Percentiles rank a stretch among this genome's conserved stretches.
phyloP scores from a whole-genome alignment of 495 filamentous ascomycete species.

The Annulohypoxylon maeteangense region DNA sequence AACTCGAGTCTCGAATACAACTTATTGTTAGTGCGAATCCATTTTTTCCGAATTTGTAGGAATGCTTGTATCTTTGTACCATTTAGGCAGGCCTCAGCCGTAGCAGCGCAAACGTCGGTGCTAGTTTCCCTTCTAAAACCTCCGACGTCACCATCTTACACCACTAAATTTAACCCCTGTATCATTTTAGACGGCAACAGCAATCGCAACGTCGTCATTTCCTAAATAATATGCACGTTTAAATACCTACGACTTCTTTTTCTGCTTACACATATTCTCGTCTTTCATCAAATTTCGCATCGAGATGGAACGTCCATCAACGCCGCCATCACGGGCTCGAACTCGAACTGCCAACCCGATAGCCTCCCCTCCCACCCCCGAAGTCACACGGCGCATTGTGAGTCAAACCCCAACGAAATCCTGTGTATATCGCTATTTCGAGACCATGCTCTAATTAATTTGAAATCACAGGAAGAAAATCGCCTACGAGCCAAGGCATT shows the following conservation, averaged over 20 bases:
- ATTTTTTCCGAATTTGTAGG: too few relatives aligned
- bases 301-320: slow-evolving; percentile 61
- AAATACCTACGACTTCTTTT: background rate
- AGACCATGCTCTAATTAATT: slow-evolving; percentile 2
- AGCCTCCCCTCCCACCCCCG: slow-evolving; percentile 73
- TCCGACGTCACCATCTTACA: slow-evolving; percentile 42
- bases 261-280: background rate
- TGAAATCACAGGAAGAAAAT: slow-evolving; percentile 76
- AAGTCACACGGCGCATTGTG: slow-evolving; percentile 77
- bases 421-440: background rate
- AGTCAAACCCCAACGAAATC: slow-evolving; percentile 30
- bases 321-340: slow-evolving; percentile 64
- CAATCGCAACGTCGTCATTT: background rate
- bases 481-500: slow-evolving; percentile 92
- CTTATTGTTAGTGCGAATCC: too few relatives aligned
- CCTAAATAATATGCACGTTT: background rate
- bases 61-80: background rate
- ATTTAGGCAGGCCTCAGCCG: background rate
- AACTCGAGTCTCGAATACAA: background rate
- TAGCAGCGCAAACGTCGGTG: background rate
- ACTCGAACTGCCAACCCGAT: slow-evolving; percentile 53
- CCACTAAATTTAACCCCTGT: slow-evolving; percentile 17
- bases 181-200: background rate
- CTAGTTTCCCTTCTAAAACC: slow-evolving; percentile 6
- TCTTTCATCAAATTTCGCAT: background rate